These are phyloP conservation scores for Naganishia kalamii DNA, from an alignment of 768 basidiomycete species.

Conservation along the genomic window DNA sequence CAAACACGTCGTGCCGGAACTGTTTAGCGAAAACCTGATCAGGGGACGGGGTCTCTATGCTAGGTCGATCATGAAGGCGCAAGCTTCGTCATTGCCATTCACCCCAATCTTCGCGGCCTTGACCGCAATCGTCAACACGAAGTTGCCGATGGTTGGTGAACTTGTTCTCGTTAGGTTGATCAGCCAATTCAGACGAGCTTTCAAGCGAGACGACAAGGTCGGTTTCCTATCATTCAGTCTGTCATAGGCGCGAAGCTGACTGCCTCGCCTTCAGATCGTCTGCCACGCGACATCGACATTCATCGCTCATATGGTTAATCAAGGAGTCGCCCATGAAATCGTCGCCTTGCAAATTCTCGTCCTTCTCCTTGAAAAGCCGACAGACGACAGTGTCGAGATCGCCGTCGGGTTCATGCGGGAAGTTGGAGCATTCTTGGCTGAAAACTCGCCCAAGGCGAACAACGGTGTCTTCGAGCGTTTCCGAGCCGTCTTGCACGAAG, in stretches of 20 bases:
- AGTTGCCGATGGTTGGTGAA: conserved; percentile 93
- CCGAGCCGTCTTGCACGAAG: conserved; percentile 92
- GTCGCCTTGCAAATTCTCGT: conserved; percentile 91
- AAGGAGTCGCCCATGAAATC: conserved; percentile 86
- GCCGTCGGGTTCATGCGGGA: conserved; percentile 96
- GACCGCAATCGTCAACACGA: conserved; percentile 91
- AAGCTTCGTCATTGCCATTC: conserved; percentile 91
- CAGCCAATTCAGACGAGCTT: conserved; percentile 88
- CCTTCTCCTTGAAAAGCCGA: conserved; percentile 88
- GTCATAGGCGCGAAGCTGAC: background rate
- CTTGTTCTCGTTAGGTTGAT: conserved; percentile 78
- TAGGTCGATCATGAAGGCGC: conserved; percentile 95
- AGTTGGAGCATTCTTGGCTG: conserved; percentile 87
- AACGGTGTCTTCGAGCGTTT: conserved; percentile 93
- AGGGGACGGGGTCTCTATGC: conserved; percentile 88
- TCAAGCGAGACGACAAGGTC: conserved; percentile 97
- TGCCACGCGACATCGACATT: conserved; percentile 92
- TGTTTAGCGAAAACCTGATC: conserved; percentile 89
- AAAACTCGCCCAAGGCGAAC: conserved; percentile 90
- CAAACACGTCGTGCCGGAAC: conserved; percentile 81
- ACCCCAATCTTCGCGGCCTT: conserved; percentile 94
- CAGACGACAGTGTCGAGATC: conserved; percentile 96
- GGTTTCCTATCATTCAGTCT: conserved; percentile 31
- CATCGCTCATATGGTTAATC: conserved; percentile 82
- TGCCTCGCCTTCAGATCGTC: conserved; percentile 57